Evolutionary conservation across 2,329 filamentous ascomycete genomes (phyloP).

Genomic region (Exophiala xenobiotica): DNA sequence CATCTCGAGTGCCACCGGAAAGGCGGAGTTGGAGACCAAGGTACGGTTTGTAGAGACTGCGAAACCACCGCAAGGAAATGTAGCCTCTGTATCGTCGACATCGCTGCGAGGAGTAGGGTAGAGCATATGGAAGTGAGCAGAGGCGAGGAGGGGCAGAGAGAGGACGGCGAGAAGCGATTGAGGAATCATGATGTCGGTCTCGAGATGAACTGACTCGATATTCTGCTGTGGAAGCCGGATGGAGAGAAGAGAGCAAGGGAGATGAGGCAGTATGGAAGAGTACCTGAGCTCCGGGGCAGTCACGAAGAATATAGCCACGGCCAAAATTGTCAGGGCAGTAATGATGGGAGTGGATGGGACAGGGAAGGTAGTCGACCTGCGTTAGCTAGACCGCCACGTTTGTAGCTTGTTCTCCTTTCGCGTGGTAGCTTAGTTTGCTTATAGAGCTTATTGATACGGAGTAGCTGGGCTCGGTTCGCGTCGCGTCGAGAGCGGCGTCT

Average conservation of each 20-base stretch:
- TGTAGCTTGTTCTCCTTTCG: not conserved
- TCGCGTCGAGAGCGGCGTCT: not conserved
- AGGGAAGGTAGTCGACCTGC: not conserved
- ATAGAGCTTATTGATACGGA: conserved; percentile 2
- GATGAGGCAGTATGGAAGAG: not conserved
- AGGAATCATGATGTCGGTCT: conserved; percentile 31
- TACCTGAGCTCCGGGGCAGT: not conserved
- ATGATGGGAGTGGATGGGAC: not conserved
- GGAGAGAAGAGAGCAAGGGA: not conserved
- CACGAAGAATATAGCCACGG: not conserved
- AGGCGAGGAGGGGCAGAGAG: conserved; percentile 45
- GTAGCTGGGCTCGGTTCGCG: too few relatives aligned
- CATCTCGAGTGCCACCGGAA: conserved; percentile 53
- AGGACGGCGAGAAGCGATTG: conserved; percentile 39
- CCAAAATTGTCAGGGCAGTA: not conserved
- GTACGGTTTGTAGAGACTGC: conserved; percentile 47
- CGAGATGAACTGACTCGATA: not conserved
- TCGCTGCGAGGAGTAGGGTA: conserved; percentile 53
- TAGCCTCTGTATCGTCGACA: conserved; percentile 46
- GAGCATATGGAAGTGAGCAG: conserved; percentile 57
- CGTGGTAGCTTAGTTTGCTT: conserved; percentile 1
- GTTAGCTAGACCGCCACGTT: not conserved
- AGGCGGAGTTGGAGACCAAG: conserved; percentile 47
- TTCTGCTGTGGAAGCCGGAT: not conserved
- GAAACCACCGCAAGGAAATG: conserved; percentile 53